Evolutionary conservation across 129 eudicot genomes (phyloP).

Genomic region (Helianthus annuus): DNA sequence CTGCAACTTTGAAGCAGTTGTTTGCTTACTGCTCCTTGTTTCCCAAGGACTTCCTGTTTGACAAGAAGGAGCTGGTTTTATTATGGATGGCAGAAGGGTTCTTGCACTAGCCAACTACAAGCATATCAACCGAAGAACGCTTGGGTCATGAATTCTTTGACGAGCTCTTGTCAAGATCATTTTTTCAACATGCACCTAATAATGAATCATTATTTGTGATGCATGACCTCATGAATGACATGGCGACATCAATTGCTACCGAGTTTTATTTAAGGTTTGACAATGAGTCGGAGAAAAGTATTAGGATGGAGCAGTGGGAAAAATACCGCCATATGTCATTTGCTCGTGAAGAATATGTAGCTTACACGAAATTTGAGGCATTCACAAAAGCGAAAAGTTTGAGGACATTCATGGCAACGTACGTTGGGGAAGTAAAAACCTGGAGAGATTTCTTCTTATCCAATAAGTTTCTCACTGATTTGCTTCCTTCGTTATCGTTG

Average conservation of each 20-base stretch:
- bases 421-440: no score
- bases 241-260: neutral
- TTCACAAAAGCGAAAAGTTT: neutral
- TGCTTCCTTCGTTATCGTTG: neutral
- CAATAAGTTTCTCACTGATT: neutral
- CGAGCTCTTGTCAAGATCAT: neutral
- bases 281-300: neutral
- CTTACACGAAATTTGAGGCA: neutral
- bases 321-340: slow-evolving; percentile 9
- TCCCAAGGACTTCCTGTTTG: neutral
- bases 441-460: no score
- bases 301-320: neutral
- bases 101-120: no score
- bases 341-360: neutral
- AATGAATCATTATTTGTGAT: neutral
- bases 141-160: neutral
- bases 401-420: slow-evolving; percentile 8
- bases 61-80: neutral
- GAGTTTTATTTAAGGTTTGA: slow-evolving; percentile 10
- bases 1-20: neutral
- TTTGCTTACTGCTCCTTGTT: slow-evolving; percentile 11
- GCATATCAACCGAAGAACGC: neutral
- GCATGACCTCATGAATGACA: slow-evolving; percentile 7
- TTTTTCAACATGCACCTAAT: slow-evolving; percentile 9
- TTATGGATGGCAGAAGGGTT: slow-evolving; percentile 15